Base-by-base conservation (phyloP, 2,329 filamentous ascomycete genomes). In the Stagonosporopsis cucurbitacearum region DNA sequence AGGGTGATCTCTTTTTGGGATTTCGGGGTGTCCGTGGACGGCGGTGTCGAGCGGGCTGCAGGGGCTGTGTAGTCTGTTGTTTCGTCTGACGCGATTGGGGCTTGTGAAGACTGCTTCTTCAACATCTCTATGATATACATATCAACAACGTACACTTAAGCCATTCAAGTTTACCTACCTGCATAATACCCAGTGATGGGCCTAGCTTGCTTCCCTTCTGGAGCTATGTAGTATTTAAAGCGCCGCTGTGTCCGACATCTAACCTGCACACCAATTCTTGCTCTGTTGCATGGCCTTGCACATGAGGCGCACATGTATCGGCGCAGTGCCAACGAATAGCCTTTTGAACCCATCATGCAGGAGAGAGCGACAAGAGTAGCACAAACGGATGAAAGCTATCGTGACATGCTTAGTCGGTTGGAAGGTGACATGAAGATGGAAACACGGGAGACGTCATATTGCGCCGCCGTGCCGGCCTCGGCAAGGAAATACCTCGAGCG, bases 1-100 rank as follows among this genome's bases (percentile, higher is more conserved):
- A 86, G 80, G 35, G 81, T 83, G 50, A 85, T 81, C 63, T 86
- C 80, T 45, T 81, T 81, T 17, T 80, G 75, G 2, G 81, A 79
- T 50, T 78, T 78, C 2, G 79, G 78, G 15, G 76, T 67, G 17
- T 73, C 66, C 43, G 77, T 71, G 32, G 69, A 54, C 25, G 74
- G 66, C 32, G 71, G 68, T 11, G 71, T 67, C 19, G 71, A 44
- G 33, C 44, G 39, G 5, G 22, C 43, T 35, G 44, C 26, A 5
- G 76, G 69, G 1, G 67, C 59, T 6, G 75, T 69, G 19, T 67
- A 60, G 8, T 75, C 69, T 17, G 70, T 59, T 12, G 75, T 71
- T 17, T 68, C 63, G 8, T 76, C 68, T 17, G 70, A 61, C 17
- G 19, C 12, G 17, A 75, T 68, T 54, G 74, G 67, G 22, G 63